Conservation (phyloP, 1,284 basidiomycete genomes). For the Fomitiporia mediterranea region DNA sequence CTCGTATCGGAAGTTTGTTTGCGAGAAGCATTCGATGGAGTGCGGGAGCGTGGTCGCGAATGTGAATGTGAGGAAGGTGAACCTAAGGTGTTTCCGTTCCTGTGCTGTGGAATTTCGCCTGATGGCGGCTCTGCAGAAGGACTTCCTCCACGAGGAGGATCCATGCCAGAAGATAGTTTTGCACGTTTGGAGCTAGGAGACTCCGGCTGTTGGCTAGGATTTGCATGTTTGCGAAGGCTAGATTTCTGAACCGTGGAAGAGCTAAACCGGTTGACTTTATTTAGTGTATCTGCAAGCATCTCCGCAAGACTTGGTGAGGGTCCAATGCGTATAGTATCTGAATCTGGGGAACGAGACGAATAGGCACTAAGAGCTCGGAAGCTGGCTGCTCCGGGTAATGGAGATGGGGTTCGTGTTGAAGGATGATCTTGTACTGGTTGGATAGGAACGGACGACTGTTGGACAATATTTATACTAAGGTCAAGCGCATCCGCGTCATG, state of each 20-base stretch:
- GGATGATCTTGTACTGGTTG: neutral
- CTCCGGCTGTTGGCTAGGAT: neutral
- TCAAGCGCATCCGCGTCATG: neutral
- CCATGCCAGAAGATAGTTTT: neutral
- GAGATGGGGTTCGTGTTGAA: neutral
- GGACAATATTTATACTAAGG: neutral
- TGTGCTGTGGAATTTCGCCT: neutral
- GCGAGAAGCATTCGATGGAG: neutral
- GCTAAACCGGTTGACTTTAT: neutral
- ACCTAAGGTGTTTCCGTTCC: neutral
- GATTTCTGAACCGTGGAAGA: neutral
- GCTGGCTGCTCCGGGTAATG: neutral
- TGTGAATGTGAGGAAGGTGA: neutral
- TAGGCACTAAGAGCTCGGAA: conserved; percentile 6
- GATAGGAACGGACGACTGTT: neutral
- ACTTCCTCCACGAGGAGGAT: neutral
- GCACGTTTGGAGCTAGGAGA: neutral
- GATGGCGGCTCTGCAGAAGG: neutral
- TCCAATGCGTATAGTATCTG: conserved; percentile 1
- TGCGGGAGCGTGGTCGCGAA: neutral
- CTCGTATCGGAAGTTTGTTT: neutral
- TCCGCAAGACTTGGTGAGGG: conserved; percentile 10
- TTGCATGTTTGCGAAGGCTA: neutral
- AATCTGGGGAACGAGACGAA: conserved; percentile 15
- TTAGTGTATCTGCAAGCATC: conserved; percentile 13